Base-by-base conservation (phyloP, 2,329 filamentous ascomycete species). In the Hypoxylon sp. region DNA sequence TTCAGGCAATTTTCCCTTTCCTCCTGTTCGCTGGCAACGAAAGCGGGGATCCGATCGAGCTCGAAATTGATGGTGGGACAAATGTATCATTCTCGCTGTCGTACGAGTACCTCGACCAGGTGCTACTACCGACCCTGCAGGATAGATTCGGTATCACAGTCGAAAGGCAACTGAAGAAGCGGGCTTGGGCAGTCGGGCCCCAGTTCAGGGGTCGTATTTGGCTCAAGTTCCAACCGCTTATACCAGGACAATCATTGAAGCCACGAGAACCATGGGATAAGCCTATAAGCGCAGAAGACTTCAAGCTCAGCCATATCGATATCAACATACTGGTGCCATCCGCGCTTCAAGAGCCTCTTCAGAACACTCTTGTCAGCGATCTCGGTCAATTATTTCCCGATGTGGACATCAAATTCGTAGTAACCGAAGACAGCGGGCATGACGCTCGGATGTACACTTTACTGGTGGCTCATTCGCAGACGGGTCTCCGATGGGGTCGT, bases 31-130 rank as follows among this genome's bases (percentile, higher is more conserved):
- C 86, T 0, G 80, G 82, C n/a, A 81, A 82, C 65, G 78, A 80
- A 5, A 74, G 67, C n/a, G 76, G 72, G 5, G 80, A 83, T 26
- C 81, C 83, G 1, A 78, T 89, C 22, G 81, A 81, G 31, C 71
- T 90, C 4, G 81, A 82, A 17, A 83, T 91, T 5, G 81, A 83
- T 1, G 88, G 88, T 4, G 88, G 88, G 14, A 90, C 88, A 1
- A 90, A 91, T 69, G 84, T 87, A 2, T 80, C 81, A 9, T 88
- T 83, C 73, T 88, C 87, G 0, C 80, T 83, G 1, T 87, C 84
- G n/a, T 89, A 83, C 65, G 88, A 91, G 72, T 91, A 90, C 72
- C 78, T 90, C 3, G 86, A 89, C 72, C 88, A 90, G 72, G 85
- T 90, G 0, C 80, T 91, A 0, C 77, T 90, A 33, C 88, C 88